These are phyloP conservation scores for Cicer pinnatifidum DNA, from an alignment of 306 rosid species.

Conservation along the genomic window DNA sequence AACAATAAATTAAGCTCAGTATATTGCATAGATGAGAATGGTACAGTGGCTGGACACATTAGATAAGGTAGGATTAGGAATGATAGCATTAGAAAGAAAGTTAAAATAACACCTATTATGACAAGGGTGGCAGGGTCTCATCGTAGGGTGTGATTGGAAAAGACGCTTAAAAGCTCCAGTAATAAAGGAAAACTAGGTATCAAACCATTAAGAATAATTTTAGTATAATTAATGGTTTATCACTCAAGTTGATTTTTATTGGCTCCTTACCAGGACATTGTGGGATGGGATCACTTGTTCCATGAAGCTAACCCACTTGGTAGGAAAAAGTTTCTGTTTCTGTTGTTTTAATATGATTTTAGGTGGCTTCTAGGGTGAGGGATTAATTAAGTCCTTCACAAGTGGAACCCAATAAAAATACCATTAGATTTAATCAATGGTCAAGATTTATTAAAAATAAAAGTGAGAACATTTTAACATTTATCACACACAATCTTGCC, in stretches of 20 bases:
- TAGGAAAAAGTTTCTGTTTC: conserved; percentile 4
- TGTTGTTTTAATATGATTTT: not conserved
- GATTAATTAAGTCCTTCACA: too few species aligned
- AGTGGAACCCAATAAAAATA: too few species aligned
- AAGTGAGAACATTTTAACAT: too few species aligned
- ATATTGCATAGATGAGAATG: too few species aligned
- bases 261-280: not conserved
- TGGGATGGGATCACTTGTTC: not conserved
- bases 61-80: conserved; percentile 16
- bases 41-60: not conserved
- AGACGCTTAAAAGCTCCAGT: not conserved
- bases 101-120: not conserved
- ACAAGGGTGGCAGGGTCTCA: not conserved
- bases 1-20: too few species aligned
- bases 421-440: too few species aligned
- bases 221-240: not conserved
- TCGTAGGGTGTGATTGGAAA: not conserved
- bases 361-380: too few species aligned
- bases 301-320: not conserved
- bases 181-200: not conserved
- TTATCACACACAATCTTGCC: too few species aligned
- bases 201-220: conserved; percentile 4
- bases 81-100: conserved; percentile 19
- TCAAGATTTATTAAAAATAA: too few species aligned
- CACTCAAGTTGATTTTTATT: not conserved